phyloP scores from a whole-genome alignment of 78 protist genomes.

The Parvularia atlantis region DNA sequence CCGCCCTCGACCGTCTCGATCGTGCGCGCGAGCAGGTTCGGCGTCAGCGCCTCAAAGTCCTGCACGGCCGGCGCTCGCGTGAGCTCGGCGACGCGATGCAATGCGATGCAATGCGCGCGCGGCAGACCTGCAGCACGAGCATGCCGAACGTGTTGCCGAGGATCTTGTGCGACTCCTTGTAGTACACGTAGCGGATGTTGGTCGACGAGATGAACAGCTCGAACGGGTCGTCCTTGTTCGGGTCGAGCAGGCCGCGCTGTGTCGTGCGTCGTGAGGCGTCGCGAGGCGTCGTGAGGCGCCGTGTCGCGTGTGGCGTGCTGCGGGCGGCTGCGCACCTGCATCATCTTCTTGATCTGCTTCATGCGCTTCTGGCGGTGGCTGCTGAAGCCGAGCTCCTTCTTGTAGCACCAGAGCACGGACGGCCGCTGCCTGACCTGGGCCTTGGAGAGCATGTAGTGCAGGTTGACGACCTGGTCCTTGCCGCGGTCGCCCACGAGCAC shows the following conservation, averaged over 20 bases:
- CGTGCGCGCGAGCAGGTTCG: constrained; percentile 95
- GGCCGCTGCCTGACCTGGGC: constrained; percentile 73
- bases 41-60: constrained; percentile 98
- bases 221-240: constrained; percentile 75
- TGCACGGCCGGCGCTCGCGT: neutral
- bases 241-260: constrained; percentile 52
- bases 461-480: constrained; percentile 77
- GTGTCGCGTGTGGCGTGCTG: no score
- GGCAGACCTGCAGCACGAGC: constrained; percentile 75
- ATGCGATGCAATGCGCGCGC: neutral
- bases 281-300: no score
- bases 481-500: constrained; percentile 92
- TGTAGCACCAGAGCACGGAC: constrained; percentile 96
- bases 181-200: constrained; percentile 80
- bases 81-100: neutral
- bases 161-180: constrained; percentile 91
- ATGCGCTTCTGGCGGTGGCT: constrained; percentile 50
- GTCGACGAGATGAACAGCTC: constrained; percentile 89
- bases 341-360: constrained; percentile 35
- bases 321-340: no score
- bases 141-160: constrained; percentile 97
- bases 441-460: constrained; percentile 88
- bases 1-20: constrained; percentile 99
- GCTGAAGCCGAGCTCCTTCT: constrained; percentile 76
- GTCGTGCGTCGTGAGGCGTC: no score